A percentile compares a stretch with the other conserved stretches of the same genome.
Evolutionary conservation across 1,139 yeast genomes (phyloP).

Genomic region (Pichia sp.): DNA sequence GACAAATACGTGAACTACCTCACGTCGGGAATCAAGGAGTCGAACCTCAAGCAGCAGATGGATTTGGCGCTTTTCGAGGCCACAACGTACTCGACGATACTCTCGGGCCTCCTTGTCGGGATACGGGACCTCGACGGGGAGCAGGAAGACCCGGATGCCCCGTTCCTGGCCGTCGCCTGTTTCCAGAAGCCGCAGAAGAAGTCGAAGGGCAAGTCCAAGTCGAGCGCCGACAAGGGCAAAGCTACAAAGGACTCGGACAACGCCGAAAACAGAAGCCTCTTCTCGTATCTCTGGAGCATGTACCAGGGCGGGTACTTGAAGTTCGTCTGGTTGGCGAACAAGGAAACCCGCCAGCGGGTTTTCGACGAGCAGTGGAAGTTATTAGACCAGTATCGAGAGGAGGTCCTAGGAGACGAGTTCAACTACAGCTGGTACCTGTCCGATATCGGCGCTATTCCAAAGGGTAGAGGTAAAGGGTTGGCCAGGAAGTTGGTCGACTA

Average conservation of each 20-base stretch:
- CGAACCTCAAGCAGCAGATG: conserved; percentile 33
- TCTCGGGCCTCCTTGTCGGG: conserved; percentile 54
- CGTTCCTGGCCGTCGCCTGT: conserved; percentile 59
- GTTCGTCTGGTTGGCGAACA: conserved; percentile 34
- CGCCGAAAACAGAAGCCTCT: conserved; percentile 21
- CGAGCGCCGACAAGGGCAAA: neutral
- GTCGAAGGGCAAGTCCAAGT: conserved; percentile 13
- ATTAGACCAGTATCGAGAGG: conserved; percentile 43
- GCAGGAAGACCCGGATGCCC: conserved; percentile 29
- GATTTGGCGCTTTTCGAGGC: conserved; percentile 53
- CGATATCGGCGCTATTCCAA: conserved; percentile 55
- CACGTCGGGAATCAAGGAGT: conserved; percentile 37
- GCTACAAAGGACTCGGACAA: neutral
- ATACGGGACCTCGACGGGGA: conserved; percentile 37
- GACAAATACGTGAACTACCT: conserved; percentile 52
- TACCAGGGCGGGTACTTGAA: conserved; percentile 33
- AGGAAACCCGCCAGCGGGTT: conserved; percentile 50
- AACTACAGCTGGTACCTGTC: conserved; percentile 54
- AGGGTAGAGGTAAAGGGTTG: conserved; percentile 64
- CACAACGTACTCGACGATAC: conserved; percentile 52
- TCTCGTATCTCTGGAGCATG: conserved; percentile 32
- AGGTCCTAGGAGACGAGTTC: conserved; percentile 32
- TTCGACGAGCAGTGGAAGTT: conserved; percentile 57
- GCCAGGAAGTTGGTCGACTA: conserved; percentile 51
- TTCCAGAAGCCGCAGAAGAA: conserved; percentile 53